These are phyloP conservation scores for Apiosordaria backusii DNA, from an alignment of 495 filamentous ascomycete species.

Conservation along the genomic window DNA sequence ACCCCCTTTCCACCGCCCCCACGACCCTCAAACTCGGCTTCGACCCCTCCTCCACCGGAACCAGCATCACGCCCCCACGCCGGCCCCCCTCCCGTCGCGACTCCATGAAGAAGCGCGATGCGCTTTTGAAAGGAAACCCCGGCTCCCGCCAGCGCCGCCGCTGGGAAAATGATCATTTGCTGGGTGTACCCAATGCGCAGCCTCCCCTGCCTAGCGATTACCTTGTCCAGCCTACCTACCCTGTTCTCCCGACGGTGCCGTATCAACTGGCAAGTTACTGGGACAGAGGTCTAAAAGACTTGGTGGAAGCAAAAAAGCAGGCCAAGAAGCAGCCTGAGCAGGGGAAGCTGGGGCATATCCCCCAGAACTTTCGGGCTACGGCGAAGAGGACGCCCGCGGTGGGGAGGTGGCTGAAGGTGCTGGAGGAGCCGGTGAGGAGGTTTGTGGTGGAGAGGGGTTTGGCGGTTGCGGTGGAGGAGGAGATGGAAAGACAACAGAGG, in stretches of 20 bases:
- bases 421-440: slow-evolving; percentile 47
- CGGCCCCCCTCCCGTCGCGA: slow-evolving; percentile 41
- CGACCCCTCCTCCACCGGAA: slow-evolving; percentile 26
- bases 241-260: slow-evolving; percentile 65
- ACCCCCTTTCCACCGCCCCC: slow-evolving; percentile 1
- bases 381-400: slow-evolving; percentile 48
- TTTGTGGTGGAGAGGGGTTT: slow-evolving; percentile 42
- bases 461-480: slow-evolving; percentile 8
- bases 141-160: slow-evolving; percentile 82
- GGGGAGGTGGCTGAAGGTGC: slow-evolving; percentile 43
- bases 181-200: slow-evolving; percentile 80
- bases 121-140: slow-evolving; percentile 83
- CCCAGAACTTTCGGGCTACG: slow-evolving; percentile 54
- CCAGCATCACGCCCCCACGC: slow-evolving; percentile 31
- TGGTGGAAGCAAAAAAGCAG: slow-evolving; percentile 40
- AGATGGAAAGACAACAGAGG: background rate
- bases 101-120: slow-evolving; percentile 57
- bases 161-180: slow-evolving; percentile 93
- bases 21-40: slow-evolving; percentile 13
- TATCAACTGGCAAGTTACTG: slow-evolving; percentile 87
- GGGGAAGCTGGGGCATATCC: slow-evolving; percentile 47
- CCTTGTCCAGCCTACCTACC: slow-evolving; percentile 72
- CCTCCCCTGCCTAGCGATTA: slow-evolving; percentile 81
- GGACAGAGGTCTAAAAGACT: slow-evolving; percentile 63
- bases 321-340: slow-evolving; percentile 16